Evolutionary conservation across 768 basidiomycete genomes (phyloP).

Genomic region (Chiua virens): DNA sequence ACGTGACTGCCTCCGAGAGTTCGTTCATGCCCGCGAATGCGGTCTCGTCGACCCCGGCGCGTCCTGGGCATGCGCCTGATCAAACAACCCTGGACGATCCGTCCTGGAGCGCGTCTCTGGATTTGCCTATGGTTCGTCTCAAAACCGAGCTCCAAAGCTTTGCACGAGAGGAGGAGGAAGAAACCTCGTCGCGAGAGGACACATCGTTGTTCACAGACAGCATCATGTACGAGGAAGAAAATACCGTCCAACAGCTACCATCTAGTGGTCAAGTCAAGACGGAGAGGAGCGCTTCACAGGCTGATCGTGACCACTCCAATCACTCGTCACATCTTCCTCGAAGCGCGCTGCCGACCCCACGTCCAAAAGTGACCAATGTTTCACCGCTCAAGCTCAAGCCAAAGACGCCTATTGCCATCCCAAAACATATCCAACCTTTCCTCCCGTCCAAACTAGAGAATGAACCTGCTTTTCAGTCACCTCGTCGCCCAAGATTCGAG

Average conservation of each 20-base stretch:
- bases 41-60: constrained; percentile 77
- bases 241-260: constrained; percentile 25
- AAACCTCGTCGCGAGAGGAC: constrained; percentile 28
- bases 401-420: constrained; percentile 54
- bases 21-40: constrained; percentile 77
- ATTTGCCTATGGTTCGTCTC: constrained; percentile 70
- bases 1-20: constrained; percentile 54
- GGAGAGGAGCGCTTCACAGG: constrained; percentile 40
- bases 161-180: constrained; percentile 37
- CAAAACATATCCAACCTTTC: constrained; percentile 58
- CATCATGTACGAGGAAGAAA: constrained; percentile 31
- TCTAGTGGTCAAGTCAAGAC: constrained; percentile 45
- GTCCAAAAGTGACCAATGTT: constrained; percentile 33
- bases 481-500: constrained; percentile 31
- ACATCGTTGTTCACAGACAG: constrained; percentile 22
- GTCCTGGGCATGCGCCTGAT: constrained; percentile 30
- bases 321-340: constrained; percentile 33
- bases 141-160: constrained; percentile 62
- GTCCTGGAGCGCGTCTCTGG: constrained; percentile 73
- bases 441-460: constrained; percentile 67
- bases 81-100: constrained; percentile 48
- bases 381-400: constrained; percentile 58
- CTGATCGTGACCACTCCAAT: constrained; percentile 48
- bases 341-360: constrained; percentile 36
- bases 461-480: constrained; percentile 49